A percentile compares a stretch with the other conserved stretches of the same genome.
These are phyloP conservation scores for Cytospora schulzeri DNA, from an alignment of 2,329 filamentous ascomycete species.

Conservation along the genomic window DNA sequence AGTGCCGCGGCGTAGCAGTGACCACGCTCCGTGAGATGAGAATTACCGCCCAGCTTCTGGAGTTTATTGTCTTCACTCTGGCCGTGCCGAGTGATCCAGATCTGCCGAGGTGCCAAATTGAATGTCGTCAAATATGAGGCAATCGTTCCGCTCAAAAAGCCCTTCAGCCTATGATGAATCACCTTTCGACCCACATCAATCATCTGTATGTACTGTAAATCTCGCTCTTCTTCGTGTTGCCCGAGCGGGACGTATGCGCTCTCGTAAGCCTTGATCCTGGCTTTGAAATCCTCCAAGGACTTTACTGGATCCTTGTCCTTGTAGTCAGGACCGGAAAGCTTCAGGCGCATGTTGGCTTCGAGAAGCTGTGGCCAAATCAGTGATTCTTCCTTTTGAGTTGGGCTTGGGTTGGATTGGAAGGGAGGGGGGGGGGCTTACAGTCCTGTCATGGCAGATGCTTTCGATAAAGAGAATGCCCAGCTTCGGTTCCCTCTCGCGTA, in stretches of 20 bases:
- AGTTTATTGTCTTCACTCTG: conserved; percentile 85
- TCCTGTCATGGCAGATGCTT: conserved; percentile 84
- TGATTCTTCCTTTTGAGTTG: too few species aligned
- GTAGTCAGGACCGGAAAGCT: conserved; percentile 95
- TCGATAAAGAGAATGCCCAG: conserved; percentile 94
- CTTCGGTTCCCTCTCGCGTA: conserved; percentile 80
- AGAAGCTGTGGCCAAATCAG: conserved; percentile 56
- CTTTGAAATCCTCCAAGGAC: conserved; percentile 88
- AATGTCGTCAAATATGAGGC: conserved; percentile 96
- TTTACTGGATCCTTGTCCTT: conserved; percentile 86
- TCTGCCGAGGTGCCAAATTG: conserved; percentile 91
- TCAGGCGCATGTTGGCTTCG: conserved; percentile 95
- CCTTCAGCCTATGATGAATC: conserved; percentile 84
- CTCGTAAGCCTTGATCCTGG: conserved; percentile 89
- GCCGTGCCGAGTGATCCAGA: conserved; percentile 96
- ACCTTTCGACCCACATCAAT: conserved; percentile 96
- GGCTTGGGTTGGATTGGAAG: too few species aligned
- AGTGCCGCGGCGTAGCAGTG: conserved; percentile 77
- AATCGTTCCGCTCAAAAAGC: conserved; percentile 89
- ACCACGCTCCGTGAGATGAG: conserved; percentile 78
- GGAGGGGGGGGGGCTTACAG: conserved; percentile 42
- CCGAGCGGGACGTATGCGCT: conserved; percentile 91
- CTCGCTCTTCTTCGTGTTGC: conserved; percentile 84
- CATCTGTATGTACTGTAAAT: conserved; percentile 96
- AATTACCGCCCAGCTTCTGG: conserved; percentile 90